Evolutionary conservation across 345 rosid species (phyloP).

Genomic region (Rhodamnia rubescens): DNA sequence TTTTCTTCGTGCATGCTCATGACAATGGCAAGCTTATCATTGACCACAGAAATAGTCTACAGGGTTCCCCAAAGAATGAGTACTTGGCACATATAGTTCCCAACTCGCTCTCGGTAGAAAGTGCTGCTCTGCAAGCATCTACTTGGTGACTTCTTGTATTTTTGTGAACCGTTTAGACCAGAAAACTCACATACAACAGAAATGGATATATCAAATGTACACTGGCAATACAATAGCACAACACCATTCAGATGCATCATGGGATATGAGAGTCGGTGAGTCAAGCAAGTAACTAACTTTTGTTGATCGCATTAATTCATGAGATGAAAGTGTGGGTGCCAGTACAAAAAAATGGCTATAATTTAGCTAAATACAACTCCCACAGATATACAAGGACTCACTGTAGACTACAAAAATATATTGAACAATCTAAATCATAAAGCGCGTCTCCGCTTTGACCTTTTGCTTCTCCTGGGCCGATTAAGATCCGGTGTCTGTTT

Average conservation of each 20-base stretch:
- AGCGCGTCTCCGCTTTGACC: slow-evolving; percentile 21
- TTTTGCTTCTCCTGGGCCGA: slow-evolving; percentile 75
- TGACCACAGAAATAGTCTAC: neutral
- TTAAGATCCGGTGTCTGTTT: slow-evolving; percentile 52
- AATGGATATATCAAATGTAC: neutral
- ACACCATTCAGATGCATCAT: neutral
- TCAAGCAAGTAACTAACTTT: neutral
- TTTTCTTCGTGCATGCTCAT: neutral
- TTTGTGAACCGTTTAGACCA: neutral
- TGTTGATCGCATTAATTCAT: neutral
- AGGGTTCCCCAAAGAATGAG: neutral
- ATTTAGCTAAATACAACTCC: slow-evolving; percentile 14
- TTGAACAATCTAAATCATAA: slow-evolving; percentile 25
- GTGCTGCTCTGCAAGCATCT: neutral
- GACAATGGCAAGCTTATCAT: neutral
- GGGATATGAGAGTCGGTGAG: neutral
- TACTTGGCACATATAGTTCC: neutral
- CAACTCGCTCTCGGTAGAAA: neutral
- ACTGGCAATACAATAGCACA: neutral
- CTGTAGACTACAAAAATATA: slow-evolving; percentile 21
- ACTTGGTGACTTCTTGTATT: neutral
- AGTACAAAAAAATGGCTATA: slow-evolving; percentile 25
- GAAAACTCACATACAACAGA: neutral
- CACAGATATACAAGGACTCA: slow-evolving; percentile 22
- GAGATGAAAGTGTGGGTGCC: neutral